Conservation (phyloP, 2,329 filamentous ascomycete species). For the Cladobotryum mycophilum region DNA sequence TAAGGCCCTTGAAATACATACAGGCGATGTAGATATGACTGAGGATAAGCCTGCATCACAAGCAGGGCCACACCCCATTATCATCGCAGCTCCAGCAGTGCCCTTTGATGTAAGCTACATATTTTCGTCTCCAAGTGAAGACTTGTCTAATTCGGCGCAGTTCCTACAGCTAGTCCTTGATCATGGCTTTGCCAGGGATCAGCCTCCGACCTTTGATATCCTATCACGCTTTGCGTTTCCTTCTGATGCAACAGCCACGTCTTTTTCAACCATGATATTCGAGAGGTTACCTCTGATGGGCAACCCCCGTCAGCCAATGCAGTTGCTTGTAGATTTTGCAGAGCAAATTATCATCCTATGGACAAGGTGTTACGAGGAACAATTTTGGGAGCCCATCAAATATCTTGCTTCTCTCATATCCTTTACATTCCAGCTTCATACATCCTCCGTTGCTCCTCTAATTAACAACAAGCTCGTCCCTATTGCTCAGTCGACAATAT, state of each 20-base stretch:
- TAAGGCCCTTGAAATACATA: constrained; percentile 50
- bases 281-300: constrained; percentile 58
- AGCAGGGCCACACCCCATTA: constrained; percentile 15
- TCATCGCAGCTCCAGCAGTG: constrained; percentile 20
- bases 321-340: constrained; percentile 58
- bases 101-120: constrained; percentile 39
- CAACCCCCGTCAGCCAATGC: constrained; percentile 41
- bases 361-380: constrained; percentile 59
- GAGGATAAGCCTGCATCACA: constrained; percentile 21
- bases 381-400: constrained; percentile 56
- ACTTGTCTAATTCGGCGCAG: constrained; percentile 28
- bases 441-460: constrained; percentile 50
- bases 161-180: constrained; percentile 59
- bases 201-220: constrained; percentile 60
- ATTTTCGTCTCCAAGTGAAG: constrained; percentile 1
- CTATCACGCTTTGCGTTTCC: constrained; percentile 60
- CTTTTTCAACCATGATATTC: constrained; percentile 61
- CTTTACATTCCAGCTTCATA: constrained; percentile 58
- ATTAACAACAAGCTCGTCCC: constrained; percentile 53
- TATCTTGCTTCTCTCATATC: constrained; percentile 59
- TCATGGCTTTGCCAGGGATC: constrained; percentile 48
- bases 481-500: constrained; percentile 52
- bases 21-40: constrained; percentile 34
- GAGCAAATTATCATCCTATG: constrained; percentile 60
- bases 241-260: constrained; percentile 49